Evolutionary conservation across 306 rosid genomes (phyloP), one percentile per base, ranked within the genome.

Genomic region (Cicer chorassanicum): DNA sequence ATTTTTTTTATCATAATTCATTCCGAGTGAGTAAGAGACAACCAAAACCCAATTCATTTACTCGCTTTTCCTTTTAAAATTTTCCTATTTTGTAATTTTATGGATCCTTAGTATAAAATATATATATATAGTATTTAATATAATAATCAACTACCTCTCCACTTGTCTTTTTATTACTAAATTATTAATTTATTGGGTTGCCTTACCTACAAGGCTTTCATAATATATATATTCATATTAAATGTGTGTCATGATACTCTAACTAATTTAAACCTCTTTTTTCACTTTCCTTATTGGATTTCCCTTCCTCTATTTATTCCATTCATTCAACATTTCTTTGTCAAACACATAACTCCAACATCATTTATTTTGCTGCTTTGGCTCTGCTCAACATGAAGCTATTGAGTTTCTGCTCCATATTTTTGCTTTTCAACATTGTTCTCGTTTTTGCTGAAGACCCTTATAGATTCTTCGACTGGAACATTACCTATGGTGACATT

Each of bases 401-500:
- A 0, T 42, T 82, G 63, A 74, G 54, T 11, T 76, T 87, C 1
- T 78, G 73, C 55, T 78, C 75, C 2, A 15, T 79, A 5, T 74
- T 81, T 38, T 39, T 82, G 53, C 7, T 73, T n/a, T 6, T 84
- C 49, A 67, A 77, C 1, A 4, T 76, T 6, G 77, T 51, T 9
- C 64, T 13, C 0, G 81, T 76, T 55, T 15, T 59, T 61, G 85
- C 86, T 0, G 97, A 91, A 9, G 90, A 84, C 9, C 97, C 97
- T 54, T 89, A 88, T 67, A 73, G 92, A 21, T 90, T 84, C 86
- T 88, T 92, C 40, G 86, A 92, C 51, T 92, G 94, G 96, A 92
- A 59, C 36, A 46, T 92, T 2, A 90, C 94, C 44, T 92, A 92
- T 5, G 94, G 97, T 0, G 88, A 88, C 65, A 85, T 92, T n/a